Evolutionary conservation across 2,329 filamentous ascomycete species (phyloP).

Genomic region (Chaetoscypha palmicola): DNA sequence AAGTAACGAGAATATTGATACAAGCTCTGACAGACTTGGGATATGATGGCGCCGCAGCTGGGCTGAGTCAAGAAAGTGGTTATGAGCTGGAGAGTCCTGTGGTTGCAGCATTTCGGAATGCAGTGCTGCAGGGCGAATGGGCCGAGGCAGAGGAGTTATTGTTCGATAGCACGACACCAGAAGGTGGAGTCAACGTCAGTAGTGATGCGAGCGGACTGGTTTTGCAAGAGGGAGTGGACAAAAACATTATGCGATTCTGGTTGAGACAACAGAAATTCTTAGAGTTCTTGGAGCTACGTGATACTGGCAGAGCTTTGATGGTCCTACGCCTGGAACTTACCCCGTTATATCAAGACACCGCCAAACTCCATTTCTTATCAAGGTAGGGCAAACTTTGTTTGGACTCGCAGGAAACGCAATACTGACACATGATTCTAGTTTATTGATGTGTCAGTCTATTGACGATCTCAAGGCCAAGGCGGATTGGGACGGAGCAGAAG

Average conservation of each 20-base stretch:
- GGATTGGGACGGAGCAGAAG: slow-evolving; percentile 76
- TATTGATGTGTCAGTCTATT: slow-evolving; percentile 79
- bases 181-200: slow-evolving; percentile 37
- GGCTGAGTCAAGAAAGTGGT: slow-evolving; percentile 73
- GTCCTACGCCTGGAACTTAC: slow-evolving; percentile 87
- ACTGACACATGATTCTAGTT: slow-evolving; percentile 38
- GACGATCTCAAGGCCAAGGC: slow-evolving; percentile 72
- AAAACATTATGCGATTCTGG: slow-evolving; percentile 76
- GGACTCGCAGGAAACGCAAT: not conserved
- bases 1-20: slow-evolving; percentile 87
- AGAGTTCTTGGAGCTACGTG: slow-evolving; percentile 72
- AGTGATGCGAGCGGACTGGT: slow-evolving; percentile 53
- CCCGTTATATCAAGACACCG: slow-evolving; percentile 72
- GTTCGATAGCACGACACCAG: slow-evolving; percentile 43
- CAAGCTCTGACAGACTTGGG: slow-evolving; percentile 87
- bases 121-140: slow-evolving; percentile 79
- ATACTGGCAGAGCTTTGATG: slow-evolving; percentile 65
- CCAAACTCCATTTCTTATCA: slow-evolving; percentile 74
- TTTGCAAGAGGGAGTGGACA: slow-evolving; percentile 67
- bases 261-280: slow-evolving; percentile 92
- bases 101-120: slow-evolving; percentile 76
- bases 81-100: slow-evolving; percentile 79
- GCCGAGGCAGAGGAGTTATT: slow-evolving; percentile 75
- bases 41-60: slow-evolving; percentile 69
- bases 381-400: slow-evolving; percentile 39